phyloP scores from a whole-genome alignment of 768 basidiomycete genomes.

The Fomitopsis pulvina region DNA sequence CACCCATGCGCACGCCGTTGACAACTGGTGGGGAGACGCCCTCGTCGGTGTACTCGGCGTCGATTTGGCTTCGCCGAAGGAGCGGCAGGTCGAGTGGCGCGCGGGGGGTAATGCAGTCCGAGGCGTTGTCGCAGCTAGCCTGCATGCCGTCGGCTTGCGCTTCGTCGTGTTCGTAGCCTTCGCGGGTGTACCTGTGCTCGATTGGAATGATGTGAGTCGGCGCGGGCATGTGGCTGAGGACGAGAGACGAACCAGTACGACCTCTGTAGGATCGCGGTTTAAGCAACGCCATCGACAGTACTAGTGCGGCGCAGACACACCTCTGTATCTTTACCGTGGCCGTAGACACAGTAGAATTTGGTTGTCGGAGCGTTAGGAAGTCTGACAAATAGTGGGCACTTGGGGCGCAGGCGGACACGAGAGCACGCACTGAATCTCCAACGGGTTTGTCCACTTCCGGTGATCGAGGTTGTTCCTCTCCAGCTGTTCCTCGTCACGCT shows the following conservation, averaged over 20 bases:
- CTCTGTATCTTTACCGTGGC: conserved; percentile 94
- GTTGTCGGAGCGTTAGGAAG: conserved; percentile 87
- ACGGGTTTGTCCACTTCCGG: conserved; percentile 89
- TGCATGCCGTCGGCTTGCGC: conserved; percentile 36
- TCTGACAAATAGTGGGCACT: conserved; percentile 29
- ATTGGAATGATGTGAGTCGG: neutral
- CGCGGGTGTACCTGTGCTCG: conserved; percentile 58
- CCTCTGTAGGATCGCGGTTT: conserved; percentile 36
- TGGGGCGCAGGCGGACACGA: neutral
- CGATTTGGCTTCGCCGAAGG: conserved; percentile 72
- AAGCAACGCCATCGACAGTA: neutral
- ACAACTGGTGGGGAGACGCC: conserved; percentile 52
- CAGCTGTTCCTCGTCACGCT: conserved; percentile 61
- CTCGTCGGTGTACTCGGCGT: conserved; percentile 72
- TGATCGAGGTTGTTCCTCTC: conserved; percentile 64
- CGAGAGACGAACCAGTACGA: conserved; percentile 67
- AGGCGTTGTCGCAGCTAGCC: conserved; percentile 39
- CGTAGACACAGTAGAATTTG: conserved; percentile 91
- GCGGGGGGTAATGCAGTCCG: conserved; percentile 38
- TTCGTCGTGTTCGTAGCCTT: conserved; percentile 63
- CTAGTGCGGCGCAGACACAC: conserved; percentile 38
- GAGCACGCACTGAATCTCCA: conserved; percentile 58
- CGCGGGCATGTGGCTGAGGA: neutral
- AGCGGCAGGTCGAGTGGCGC: conserved; percentile 47
- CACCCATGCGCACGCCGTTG: conserved; percentile 88